These are phyloP conservation scores for Boletellus ananas DNA, from an alignment of 768 basidiomycete species.

Conservation along the genomic window DNA sequence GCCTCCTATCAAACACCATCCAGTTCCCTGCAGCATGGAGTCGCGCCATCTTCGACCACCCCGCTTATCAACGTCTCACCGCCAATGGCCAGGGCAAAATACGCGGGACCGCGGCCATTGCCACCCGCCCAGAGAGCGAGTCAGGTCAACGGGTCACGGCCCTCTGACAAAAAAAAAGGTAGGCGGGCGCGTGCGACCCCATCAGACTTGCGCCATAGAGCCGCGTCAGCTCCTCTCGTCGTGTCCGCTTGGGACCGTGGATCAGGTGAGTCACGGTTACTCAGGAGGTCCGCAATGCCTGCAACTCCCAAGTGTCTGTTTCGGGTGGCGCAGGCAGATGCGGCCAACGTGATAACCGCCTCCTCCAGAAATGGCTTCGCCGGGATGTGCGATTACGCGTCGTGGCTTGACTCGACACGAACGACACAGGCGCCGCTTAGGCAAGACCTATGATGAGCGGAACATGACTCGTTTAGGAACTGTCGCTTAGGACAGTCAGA, in stretches of 20 bases:
- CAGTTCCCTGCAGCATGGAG: conserved; percentile 59
- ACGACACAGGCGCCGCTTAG: background rate
- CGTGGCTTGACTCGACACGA: background rate
- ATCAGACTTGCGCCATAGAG: conserved; percentile 47
- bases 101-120: conserved; percentile 41
- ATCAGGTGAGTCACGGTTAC: conserved; percentile 39
- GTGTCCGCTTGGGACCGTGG: conserved; percentile 45
- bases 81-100: conserved; percentile 47
- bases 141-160: background rate
- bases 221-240: conserved; percentile 47
- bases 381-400: conserved; percentile 48
- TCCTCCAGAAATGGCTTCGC: conserved; percentile 52
- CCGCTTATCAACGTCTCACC: conserved; percentile 56
- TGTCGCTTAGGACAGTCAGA: conserved; percentile 47
- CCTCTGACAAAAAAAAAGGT: too few species aligned
- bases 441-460: conserved; percentile 58
- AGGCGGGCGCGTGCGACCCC: background rate
- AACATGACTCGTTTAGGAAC: conserved; percentile 44
- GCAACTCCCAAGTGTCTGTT: conserved; percentile 36
- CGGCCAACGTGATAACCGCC: conserved; percentile 29
- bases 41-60: conserved; percentile 32
- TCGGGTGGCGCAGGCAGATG: conserved; percentile 47
- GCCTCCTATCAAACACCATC: conserved; percentile 61
- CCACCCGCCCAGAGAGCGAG: conserved; percentile 31
- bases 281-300: conserved; percentile 39